These are phyloP conservation scores for Coemansia sp. DNA, from an alignment of 192 early-diverging fungal genomes.

Conservation along the genomic window DNA sequence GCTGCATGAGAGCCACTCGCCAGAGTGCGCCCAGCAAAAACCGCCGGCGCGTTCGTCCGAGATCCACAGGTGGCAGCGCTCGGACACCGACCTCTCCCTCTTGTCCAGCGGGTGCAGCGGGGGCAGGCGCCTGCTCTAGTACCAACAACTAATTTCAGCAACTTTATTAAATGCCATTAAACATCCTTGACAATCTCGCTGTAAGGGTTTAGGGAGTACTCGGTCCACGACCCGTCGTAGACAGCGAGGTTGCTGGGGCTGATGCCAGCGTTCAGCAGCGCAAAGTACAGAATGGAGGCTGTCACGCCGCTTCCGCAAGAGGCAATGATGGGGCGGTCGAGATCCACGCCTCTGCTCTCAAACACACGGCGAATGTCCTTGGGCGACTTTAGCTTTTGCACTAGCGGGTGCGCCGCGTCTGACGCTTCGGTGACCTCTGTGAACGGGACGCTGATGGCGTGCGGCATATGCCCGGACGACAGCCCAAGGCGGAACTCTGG, in stretches of 20 bases:
- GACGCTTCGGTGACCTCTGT: slow-evolving; percentile 55
- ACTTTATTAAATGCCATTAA: neutral
- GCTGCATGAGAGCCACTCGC: neutral
- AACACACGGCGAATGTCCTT: slow-evolving; percentile 60
- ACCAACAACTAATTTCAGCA: neutral
- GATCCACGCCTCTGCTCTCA: slow-evolving; percentile 61
- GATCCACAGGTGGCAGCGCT: slow-evolving; percentile 34
- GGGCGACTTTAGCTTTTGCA: slow-evolving; percentile 44
- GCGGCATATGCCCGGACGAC: slow-evolving; percentile 79
- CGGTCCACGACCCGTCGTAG: slow-evolving; percentile 92
- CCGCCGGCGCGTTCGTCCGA: slow-evolving; percentile 8
- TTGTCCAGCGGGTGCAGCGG: slow-evolving; percentile 30
- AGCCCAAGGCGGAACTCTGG: slow-evolving; percentile 80
- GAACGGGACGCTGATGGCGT: slow-evolving; percentile 74
- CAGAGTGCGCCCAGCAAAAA: slow-evolving; percentile 7
- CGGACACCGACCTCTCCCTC: slow-evolving; percentile 40
- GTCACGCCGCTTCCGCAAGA: slow-evolving; percentile 90
- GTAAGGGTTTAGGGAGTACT: slow-evolving; percentile 72
- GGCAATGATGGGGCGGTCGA: slow-evolving; percentile 68
- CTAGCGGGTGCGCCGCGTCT: slow-evolving; percentile 24
- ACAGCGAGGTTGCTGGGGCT: slow-evolving; percentile 60
- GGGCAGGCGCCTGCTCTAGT: slow-evolving; percentile 22
- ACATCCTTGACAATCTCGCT: slow-evolving; percentile 65
- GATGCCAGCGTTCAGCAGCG: slow-evolving; percentile 66
- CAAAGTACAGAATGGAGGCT: slow-evolving; percentile 77